Evolutionary conservation across 805 yeast species (phyloP).

Genomic region (Alloascoidea hylecoeti): DNA sequence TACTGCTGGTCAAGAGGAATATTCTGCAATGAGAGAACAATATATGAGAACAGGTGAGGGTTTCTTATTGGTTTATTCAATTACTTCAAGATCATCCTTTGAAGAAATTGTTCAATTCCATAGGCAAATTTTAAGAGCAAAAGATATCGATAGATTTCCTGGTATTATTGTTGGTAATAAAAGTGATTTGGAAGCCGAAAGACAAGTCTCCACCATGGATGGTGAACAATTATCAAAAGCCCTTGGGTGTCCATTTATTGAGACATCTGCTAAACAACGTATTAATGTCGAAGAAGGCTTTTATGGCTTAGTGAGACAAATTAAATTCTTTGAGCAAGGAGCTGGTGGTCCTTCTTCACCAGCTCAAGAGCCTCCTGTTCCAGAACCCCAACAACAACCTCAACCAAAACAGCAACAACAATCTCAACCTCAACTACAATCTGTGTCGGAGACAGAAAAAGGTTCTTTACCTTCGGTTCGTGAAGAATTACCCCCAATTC

Average conservation of each 20-base stretch:
- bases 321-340: slow-evolving; percentile 13
- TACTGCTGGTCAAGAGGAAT: slow-evolving; percentile 75
- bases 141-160: slow-evolving; percentile 66
- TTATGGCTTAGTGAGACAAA: slow-evolving; percentile 46
- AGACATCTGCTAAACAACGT: slow-evolving; percentile 79
- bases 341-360: not conserved
- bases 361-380: not conserved
- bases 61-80: slow-evolving; percentile 74
- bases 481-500: no score
- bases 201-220: slow-evolving; percentile 72
- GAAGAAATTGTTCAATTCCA: slow-evolving; percentile 73
- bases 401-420: not conserved
- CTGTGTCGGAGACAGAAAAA: not conserved
- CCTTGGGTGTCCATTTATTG: slow-evolving; percentile 63
- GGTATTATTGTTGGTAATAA: slow-evolving; percentile 71
- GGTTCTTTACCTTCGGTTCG: not conserved
- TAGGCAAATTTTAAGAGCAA: slow-evolving; percentile 68
- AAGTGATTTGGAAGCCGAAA: slow-evolving; percentile 57
- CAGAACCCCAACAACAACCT: not conserved
- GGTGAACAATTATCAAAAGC: slow-evolving; percentile 66
- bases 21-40: slow-evolving; percentile 61
- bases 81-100: slow-evolving; percentile 73
- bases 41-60: slow-evolving; percentile 95
- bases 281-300: slow-evolving; percentile 75
- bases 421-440: not conserved